Percentiles rank a stretch among this genome's conserved stretches.
Evolutionary conservation across 2,329 filamentous ascomycete species (phyloP).

Genomic region (Pseudocercospora fijiensis): DNA sequence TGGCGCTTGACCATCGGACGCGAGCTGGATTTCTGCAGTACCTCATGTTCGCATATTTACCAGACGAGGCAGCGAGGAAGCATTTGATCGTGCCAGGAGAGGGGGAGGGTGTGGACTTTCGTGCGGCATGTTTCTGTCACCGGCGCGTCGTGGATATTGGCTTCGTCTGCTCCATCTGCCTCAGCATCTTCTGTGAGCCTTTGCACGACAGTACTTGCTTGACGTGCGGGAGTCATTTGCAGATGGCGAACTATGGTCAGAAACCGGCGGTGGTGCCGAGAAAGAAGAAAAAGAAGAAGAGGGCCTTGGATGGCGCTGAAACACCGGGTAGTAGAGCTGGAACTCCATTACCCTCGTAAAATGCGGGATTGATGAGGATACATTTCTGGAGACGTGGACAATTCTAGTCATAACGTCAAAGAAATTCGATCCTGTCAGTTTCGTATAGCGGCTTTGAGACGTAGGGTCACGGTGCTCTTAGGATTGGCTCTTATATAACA

Average conservation of each 20-base stretch:
- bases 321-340: slow-evolving; percentile 33
- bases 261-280: slow-evolving; percentile 73
- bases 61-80: slow-evolving; percentile 63
- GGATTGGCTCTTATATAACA: no score
- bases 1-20: slow-evolving; percentile 46
- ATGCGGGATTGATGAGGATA: not conserved
- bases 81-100: slow-evolving; percentile 71
- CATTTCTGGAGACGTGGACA: not conserved
- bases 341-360: slow-evolving; percentile 31
- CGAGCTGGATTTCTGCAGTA: slow-evolving; percentile 74
- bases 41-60: slow-evolving; percentile 89
- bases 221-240: slow-evolving; percentile 77
- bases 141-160: slow-evolving; percentile 85
- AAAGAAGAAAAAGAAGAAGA: slow-evolving; percentile 74
- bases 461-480: no score
- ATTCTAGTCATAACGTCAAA: no score
- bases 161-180: slow-evolving; percentile 92
- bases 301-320: slow-evolving; percentile 47
- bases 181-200: slow-evolving; percentile 84
- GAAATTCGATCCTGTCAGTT: no score
- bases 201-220: slow-evolving; percentile 67
- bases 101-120: slow-evolving; percentile 86
- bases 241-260: slow-evolving; percentile 71
- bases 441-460: no score
- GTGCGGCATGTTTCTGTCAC: slow-evolving; percentile 98